These are phyloP conservation scores for Hypoxylon perforatum DNA, from an alignment of 495 filamentous ascomycete species.

Conservation along the genomic window DNA sequence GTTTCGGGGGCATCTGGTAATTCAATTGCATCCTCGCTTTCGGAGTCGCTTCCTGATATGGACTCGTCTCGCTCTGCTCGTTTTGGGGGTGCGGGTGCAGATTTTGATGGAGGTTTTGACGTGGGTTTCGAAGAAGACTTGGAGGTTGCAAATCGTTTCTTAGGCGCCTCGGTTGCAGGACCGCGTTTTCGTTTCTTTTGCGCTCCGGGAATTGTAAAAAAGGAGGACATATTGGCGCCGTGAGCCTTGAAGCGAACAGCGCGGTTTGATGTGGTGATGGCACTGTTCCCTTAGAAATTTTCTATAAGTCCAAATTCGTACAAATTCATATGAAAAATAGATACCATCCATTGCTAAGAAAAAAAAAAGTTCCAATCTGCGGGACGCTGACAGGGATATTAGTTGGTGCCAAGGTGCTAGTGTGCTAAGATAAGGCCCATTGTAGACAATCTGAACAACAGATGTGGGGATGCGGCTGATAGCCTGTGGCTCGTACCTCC, in stretches of 20 bases:
- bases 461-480: conserved; percentile 29
- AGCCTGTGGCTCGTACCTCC: conserved; percentile 34
- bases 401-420: conserved; percentile 21
- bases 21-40: conserved; percentile 64
- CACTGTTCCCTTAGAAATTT: conserved; percentile 30
- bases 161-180: conserved; percentile 52
- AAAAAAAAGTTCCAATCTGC: conserved; percentile 43
- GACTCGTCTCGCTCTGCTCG: conserved; percentile 73
- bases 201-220: conserved; percentile 81
- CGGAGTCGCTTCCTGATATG: conserved; percentile 87
- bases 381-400: conserved; percentile 36
- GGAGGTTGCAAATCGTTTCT: conserved; percentile 58
- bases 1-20: conserved; percentile 55
- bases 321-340: conserved; percentile 45
- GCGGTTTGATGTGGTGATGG: conserved; percentile 30
- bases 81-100: conserved; percentile 65
- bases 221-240: conserved; percentile 74
- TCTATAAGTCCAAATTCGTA: conserved; percentile 21
- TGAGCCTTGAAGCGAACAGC: conserved; percentile 22
- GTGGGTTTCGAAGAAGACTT: conserved; percentile 57
- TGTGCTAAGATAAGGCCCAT: conserved; percentile 9
- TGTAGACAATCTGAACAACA: not conserved
- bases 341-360: conserved; percentile 13
- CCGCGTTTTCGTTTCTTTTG: conserved; percentile 82
- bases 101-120: conserved; percentile 49